Base-by-base conservation (phyloP, 2,329 filamentous ascomycete genomes). In the Colletotrichum coccodes region DNA sequence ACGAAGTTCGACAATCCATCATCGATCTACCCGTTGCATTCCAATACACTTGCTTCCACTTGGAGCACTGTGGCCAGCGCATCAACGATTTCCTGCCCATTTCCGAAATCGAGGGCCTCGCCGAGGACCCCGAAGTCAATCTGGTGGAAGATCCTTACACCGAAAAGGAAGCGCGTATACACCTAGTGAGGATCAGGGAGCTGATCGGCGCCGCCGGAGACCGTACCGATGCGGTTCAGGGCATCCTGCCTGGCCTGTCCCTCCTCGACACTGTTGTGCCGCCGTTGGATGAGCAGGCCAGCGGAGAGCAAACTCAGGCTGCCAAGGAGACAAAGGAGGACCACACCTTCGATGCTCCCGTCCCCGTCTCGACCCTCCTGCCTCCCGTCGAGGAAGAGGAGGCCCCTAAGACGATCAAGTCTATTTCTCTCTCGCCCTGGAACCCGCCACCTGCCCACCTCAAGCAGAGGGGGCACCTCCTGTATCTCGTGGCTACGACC, bases 21-120 rank as follows among this genome's bases (percentile, higher is more conserved):
- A 94, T 98, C 82, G 96, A 99, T 82, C 88, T 94, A 57, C 96
- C 96, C 6, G 88, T 92, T 69, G 97, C 95, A 59, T 96, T 98
- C 83, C 94, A 97, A 81, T 98, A 98, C 85, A 97, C 96, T 60
- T 99, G 96, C 86, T 99, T 99, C 85, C 96, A 99, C 83, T 90
- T 99, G 75, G 95, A 98, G 83, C 91, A 95, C 83, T 91, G 93
- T 68, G 94, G 94, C 73, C 86, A 93, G 81, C 92, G 93, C 72
- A 92, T 99, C 86, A 98, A 98, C 80, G 96, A 99, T 81, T 98
- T 96, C 76, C 89, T 97, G 68, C 92, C 97, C 79, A 88, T 99
- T 71, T 94, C 94, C 62, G 95, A 99, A 78, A 92, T 99, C 63
- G 87, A 92, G 54, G 94, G 89, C 64, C 88, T 99, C 63, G 89